phyloP scores from a whole-genome alignment of 371 early-diverging fungal genomes.

The Parasitella parasitica region DNA sequence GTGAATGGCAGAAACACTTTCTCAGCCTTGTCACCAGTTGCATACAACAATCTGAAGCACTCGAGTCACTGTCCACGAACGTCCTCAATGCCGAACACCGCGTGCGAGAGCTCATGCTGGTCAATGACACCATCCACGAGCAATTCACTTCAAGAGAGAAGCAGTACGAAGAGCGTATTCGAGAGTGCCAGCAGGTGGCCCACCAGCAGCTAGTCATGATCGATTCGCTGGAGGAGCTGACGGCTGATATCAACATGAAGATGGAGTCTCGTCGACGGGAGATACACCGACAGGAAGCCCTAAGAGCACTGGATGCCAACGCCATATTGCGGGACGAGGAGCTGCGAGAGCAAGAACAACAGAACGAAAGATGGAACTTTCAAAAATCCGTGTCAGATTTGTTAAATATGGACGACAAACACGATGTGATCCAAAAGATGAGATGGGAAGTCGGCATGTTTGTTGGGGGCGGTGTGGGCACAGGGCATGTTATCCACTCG shows the following conservation, averaged over 20 bases:
- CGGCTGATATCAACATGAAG: constrained; percentile 22
- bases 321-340: background rate
- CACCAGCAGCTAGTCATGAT: constrained; percentile 30
- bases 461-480: constrained; percentile 48
- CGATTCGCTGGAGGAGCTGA: constrained; percentile 25
- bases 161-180: constrained; percentile 27
- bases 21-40: constrained; percentile 22
- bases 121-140: constrained; percentile 19
- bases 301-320: constrained; percentile 5
- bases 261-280: constrained; percentile 10
- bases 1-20: constrained; percentile 28
- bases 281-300: constrained; percentile 4
- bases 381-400: constrained; percentile 30
- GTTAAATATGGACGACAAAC: constrained; percentile 33
- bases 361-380: constrained; percentile 34
- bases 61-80: constrained; percentile 31
- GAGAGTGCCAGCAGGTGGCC: constrained; percentile 24
- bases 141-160: constrained; percentile 29
- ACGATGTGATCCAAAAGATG: constrained; percentile 38
- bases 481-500: constrained; percentile 43
- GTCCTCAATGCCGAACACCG: constrained; percentile 24
- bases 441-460: constrained; percentile 49
- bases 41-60: constrained; percentile 32
- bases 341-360: background rate
- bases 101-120: constrained; percentile 24